Evolutionary conservation across 352 stramenopile species (phyloP), one percentile per base, ranked within the genome.

Genomic region (Discostella stelligera): DNA sequence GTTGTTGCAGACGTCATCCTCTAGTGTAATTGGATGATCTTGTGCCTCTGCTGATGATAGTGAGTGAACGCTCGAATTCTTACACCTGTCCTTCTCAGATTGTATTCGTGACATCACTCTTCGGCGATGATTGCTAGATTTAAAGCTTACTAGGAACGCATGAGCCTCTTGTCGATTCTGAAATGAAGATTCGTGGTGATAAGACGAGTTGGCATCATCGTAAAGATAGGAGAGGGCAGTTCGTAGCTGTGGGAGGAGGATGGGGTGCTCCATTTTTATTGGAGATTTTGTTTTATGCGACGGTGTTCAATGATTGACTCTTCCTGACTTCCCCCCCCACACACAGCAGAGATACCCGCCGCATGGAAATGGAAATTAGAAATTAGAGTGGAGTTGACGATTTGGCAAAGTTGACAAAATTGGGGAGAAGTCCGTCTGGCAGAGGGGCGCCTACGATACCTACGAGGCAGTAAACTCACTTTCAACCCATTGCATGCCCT

Each of bases 91-190:
- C 67, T 66, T 64, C 23, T 77, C 55, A 3, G 70, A 71, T 62
- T 86, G 78, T 20, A 80, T 50, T 30, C 66, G n/a, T 3, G 84
- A 90, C 9, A 65, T 41, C 25, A 88, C 67, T 18, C 67, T 72
- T 30, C 86, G 79, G 20, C 80, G 53, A 7, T 83, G 39, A 71
- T 92, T 92, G 10, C 79, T 72, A 30, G 73, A 74, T 71, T 90
- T 85, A 49, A 88, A 82, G 14, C 66, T 44, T 32, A 90, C 58
- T 10, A 90, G 66, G 59, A 83, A 90, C 8, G 84, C 69, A 71
- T 92, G 84, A 8, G 86, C 86, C 59, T 89, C 55, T 13, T 75
- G 39, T 3, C 60, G 59, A 32, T 74, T 44, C 48, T 60, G 72
- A 50, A 16, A 4, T 30, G 16, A 27, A 37, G 14, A 46, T 14